Base-by-base conservation (phyloP, 495 filamentous ascomycete genomes). In the Aspergillus cavernicola region DNA sequence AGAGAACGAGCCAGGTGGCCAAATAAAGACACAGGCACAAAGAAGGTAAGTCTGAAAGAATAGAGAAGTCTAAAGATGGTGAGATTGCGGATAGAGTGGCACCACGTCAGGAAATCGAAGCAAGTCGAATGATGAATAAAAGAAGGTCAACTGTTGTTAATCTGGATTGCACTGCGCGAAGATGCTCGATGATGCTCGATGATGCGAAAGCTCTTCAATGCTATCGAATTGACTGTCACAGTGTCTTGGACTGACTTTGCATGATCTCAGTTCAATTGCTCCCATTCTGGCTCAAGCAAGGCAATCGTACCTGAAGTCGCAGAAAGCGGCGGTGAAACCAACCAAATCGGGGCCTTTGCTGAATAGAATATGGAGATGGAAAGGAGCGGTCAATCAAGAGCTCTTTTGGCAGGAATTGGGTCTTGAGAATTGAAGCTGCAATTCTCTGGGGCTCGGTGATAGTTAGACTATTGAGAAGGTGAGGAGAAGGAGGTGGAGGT, bases 381-480 rank as follows among this genome's bases (percentile, higher is more conserved):
- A 56, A 56, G 39, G 39, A 58, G 56, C 56, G 56, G 56, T 58
- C 56, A 58, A 58, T 56, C 54, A 33, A 28, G 7, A 33, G 49
- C n/a, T 54, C n/a, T n/a, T 43, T 47, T 35, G 43, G 32, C 16
- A 10, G 24, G 31, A n/a, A 22, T 35, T 6, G 28, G 18, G 5
- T 35, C 22, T 22, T 28, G 22, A 45, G 15, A 39, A 52, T 35
- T 43, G 49, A 43, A 22, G n/a, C n/a, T 32, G 18, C 39, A 52
- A 43, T 43, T 33, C 44, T 47, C 28, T 37, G n/a, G n/a, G 20
- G 32, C 13, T n/a, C n/a, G n/a, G n/a, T n/a, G n/a, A n/a, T n/a
- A n/a, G n/a, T n/a, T n/a, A n/a, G n/a, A n/a, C n/a, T n/a, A 4
- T 18, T 22, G 38, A 29, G 31, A 47, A 36, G 29, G 22, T 6